Evolutionary conservation across 2,329 filamentous ascomycete genomes (phyloP).

Genomic region (Ceratocystis cacaofunesta): DNA sequence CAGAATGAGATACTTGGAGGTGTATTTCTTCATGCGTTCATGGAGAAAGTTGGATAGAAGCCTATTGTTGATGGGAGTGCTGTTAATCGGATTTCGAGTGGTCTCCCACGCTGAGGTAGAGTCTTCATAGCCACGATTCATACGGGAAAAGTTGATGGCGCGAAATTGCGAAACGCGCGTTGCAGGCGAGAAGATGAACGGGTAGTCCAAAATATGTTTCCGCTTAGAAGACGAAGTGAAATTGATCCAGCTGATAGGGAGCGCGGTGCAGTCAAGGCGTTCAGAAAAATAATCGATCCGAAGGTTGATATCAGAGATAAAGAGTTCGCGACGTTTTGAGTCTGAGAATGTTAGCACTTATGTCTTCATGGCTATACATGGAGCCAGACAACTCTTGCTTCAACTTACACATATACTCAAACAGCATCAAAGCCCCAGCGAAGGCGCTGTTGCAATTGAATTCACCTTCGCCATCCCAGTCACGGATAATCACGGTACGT

Average conservation of each 20-base stretch:
- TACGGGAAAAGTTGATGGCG: slow-evolving; percentile 70
- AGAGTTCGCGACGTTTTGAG: slow-evolving; percentile 45
- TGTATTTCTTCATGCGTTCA: slow-evolving; percentile 49
- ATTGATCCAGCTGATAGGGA: slow-evolving; percentile 57
- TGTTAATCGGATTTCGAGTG: slow-evolving; percentile 41
- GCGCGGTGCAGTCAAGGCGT: slow-evolving; percentile 56
- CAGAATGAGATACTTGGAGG: slow-evolving; percentile 56
- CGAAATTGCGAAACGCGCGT: slow-evolving; percentile 73
- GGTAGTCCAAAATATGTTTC: slow-evolving; percentile 63
- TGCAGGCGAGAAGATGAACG: slow-evolving; percentile 62
- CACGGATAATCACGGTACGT: slow-evolving; percentile 56
- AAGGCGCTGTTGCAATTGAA: slow-evolving; percentile 56
- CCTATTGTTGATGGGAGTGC: slow-evolving; percentile 39
- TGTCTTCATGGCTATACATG: background rate
- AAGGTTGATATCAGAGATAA: slow-evolving; percentile 55
- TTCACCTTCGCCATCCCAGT: slow-evolving; percentile 65
- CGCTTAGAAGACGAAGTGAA: slow-evolving; percentile 46
- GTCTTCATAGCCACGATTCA: slow-evolving; percentile 66
- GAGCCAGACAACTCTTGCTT: background rate
- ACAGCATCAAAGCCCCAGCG: slow-evolving; percentile 61
- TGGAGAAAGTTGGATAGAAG: slow-evolving; percentile 48
- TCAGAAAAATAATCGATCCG: slow-evolving; percentile 62
- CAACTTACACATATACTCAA: slow-evolving; percentile 55
- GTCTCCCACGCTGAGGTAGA: slow-evolving; percentile 43
- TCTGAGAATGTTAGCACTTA: slow-evolving; percentile 30